A percentile compares a stretch with the other conserved stretches of the same genome.
Evolutionary conservation across 768 basidiomycete genomes (phyloP).

Genomic region (Hydnum rufescens): DNA sequence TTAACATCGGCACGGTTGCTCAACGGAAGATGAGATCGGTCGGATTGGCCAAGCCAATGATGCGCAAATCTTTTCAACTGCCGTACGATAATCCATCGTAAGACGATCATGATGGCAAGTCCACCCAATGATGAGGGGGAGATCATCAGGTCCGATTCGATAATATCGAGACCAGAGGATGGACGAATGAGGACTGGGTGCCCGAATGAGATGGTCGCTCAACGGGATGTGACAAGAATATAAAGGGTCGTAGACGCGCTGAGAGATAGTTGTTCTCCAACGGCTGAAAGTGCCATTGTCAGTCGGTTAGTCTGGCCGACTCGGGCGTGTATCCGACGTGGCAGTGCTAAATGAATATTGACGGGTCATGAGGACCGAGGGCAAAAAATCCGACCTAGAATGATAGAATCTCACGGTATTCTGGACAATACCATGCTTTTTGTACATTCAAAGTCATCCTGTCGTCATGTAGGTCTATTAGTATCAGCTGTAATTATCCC

Average conservation of each 20-base stretch:
- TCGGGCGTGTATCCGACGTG: no score
- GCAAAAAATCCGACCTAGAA: no score
- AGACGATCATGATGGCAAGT: slow-evolving; percentile 68
- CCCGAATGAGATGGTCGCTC: not conserved
- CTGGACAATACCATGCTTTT: no score
- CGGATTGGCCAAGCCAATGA: slow-evolving; percentile 43
- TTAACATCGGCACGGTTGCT: not conserved
- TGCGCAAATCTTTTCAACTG: slow-evolving; percentile 66
- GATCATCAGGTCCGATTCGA: slow-evolving; percentile 27
- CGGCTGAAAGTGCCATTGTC: not conserved
- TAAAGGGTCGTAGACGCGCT: not conserved
- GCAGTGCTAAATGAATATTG: no score
- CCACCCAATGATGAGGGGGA: slow-evolving; percentile 60
- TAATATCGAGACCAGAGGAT: not conserved
- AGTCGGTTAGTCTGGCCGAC: no score
- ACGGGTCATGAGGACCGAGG: no score
- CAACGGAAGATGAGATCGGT: no score
- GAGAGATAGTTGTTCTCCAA: not conserved
- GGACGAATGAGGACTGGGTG: not conserved
- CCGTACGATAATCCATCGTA: slow-evolving; percentile 56
- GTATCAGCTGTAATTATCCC: no score
- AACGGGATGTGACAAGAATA: not conserved
- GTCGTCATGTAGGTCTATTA: no score
- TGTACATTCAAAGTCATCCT: no score
- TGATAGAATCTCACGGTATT: no score